Conservation (phyloP, 192 early-diverging fungal species). For the Coemansia erecta region DNA sequence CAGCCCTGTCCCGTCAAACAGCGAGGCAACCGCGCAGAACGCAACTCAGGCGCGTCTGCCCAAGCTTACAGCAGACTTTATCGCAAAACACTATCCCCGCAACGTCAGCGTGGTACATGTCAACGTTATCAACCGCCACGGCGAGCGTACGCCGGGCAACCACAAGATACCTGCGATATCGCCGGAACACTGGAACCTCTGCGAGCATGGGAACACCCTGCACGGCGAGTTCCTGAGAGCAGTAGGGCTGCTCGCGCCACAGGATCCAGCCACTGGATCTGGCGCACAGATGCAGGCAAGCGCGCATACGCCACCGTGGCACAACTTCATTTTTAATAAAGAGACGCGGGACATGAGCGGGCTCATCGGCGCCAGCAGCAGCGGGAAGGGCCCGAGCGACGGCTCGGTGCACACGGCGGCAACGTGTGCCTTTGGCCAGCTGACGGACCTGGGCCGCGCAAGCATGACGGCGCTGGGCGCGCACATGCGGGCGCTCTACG, state of each 20-base stretch:
- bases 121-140: constrained; percentile 53
- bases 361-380: constrained; percentile 5
- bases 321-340: constrained; percentile 23
- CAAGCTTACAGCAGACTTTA: constrained; percentile 40
- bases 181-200: constrained; percentile 49
- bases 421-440: constrained; percentile 55
- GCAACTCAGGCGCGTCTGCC: constrained; percentile 32
- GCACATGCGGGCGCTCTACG: constrained; percentile 57
- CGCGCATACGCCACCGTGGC: constrained; percentile 11
- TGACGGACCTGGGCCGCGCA: constrained; percentile 59
- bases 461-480: constrained; percentile 53
- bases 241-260: constrained; percentile 9
- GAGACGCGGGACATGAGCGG: constrained; percentile 8
- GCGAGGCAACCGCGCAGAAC: constrained; percentile 3
- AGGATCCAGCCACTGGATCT: constrained; percentile 2
- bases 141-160: constrained; percentile 43
- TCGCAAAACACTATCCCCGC: constrained; percentile 47
- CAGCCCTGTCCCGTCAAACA: constrained; percentile 1
- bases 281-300: constrained; percentile 1
- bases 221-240: constrained; percentile 36
- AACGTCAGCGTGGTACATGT: constrained; percentile 48
- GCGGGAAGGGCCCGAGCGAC: constrained; percentile 11
- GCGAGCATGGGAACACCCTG: constrained; percentile 23
- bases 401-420: constrained; percentile 16
- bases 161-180: constrained; percentile 18